phyloP scores from a whole-genome alignment of 2,329 filamentous ascomycete species.

The Saccharata proteae region DNA sequence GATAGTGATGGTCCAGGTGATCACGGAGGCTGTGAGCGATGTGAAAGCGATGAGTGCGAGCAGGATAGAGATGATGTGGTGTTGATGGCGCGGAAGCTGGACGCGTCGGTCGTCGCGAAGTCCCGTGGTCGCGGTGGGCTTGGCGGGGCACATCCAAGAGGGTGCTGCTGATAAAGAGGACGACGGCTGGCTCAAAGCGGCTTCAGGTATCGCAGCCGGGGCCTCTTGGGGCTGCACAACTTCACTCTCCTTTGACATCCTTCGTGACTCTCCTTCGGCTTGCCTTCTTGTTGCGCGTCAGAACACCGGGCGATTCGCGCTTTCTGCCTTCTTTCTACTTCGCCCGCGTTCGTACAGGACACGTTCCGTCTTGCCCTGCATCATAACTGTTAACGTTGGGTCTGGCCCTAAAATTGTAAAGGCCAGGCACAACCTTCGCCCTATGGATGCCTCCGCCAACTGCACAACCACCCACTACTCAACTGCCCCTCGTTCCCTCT shows the following conservation, averaged over 20 bases:
- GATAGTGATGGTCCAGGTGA: conserved; percentile 6
- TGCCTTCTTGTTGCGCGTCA: too few species aligned
- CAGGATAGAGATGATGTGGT: too few species aligned
- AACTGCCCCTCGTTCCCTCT: conserved; percentile 22
- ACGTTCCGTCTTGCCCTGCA: conserved; percentile 8
- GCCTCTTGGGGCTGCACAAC: conserved; percentile 6
- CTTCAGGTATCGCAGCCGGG: neutral
- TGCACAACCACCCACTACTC: conserved; percentile 23
- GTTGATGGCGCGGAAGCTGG: conserved; percentile 7
- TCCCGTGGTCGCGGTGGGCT: conserved; percentile 8
- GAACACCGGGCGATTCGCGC: too few species aligned
- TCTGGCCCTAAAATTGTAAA: neutral
- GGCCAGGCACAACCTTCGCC: conserved; percentile 2
- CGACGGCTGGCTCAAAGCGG: neutral
- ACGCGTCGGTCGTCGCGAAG: conserved; percentile 6
- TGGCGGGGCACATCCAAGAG: too few species aligned
- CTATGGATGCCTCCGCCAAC: conserved; percentile 35
- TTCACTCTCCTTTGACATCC: too few species aligned
- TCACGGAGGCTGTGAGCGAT: conserved; percentile 3
- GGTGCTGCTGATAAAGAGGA: neutral
- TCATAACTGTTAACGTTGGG: conserved; percentile 2
- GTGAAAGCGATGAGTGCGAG: conserved; percentile 7
- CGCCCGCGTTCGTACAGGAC: conserved; percentile 7
- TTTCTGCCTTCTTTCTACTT: too few species aligned
- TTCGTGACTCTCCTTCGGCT: too few species aligned